Evolutionary conservation across 371 early-diverging fungal genomes (phyloP).

Genomic region (Choanephora cucurbitarum): DNA sequence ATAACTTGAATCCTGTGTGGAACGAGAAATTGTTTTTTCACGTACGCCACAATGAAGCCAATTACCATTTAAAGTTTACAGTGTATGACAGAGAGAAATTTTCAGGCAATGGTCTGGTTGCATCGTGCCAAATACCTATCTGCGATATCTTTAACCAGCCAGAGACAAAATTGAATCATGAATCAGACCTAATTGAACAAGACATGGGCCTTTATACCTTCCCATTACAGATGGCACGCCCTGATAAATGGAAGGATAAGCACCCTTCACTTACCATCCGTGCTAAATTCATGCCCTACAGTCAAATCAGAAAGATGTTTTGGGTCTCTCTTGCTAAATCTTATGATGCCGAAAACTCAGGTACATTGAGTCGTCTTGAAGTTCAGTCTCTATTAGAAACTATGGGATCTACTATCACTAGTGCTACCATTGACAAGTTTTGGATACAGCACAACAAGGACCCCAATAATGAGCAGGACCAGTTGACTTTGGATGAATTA

Average conservation of each 20-base stretch:
- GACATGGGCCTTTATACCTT: slow-evolving; percentile 28
- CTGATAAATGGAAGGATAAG: slow-evolving; percentile 19
- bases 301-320: slow-evolving; percentile 61
- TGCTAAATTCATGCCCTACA: slow-evolving; percentile 56
- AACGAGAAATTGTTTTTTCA: slow-evolving; percentile 61
- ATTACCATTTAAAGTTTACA: slow-evolving; percentile 57
- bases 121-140: slow-evolving; percentile 43
- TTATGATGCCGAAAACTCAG: slow-evolving; percentile 58
- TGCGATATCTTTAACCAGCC: slow-evolving; percentile 16
- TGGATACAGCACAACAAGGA: slow-evolving; percentile 54
- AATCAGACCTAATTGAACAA: slow-evolving; percentile 9
- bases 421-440: slow-evolving; percentile 59
- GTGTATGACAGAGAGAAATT: slow-evolving; percentile 74
- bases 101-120: slow-evolving; percentile 62
- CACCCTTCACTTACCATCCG: slow-evolving; percentile 42
- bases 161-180: background rate
- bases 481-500: slow-evolving; percentile 59
- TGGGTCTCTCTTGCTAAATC: slow-evolving; percentile 59
- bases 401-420: slow-evolving; percentile 64
- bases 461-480: slow-evolving; percentile 45
- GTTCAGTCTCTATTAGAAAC: slow-evolving; percentile 70
- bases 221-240: slow-evolving; percentile 25
- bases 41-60: slow-evolving; percentile 47
- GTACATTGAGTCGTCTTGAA: slow-evolving; percentile 48
- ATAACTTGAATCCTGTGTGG: slow-evolving; percentile 61